Base-by-base conservation (phyloP, 495 filamentous ascomycete genomes). In the Penicillium paradoxum region DNA sequence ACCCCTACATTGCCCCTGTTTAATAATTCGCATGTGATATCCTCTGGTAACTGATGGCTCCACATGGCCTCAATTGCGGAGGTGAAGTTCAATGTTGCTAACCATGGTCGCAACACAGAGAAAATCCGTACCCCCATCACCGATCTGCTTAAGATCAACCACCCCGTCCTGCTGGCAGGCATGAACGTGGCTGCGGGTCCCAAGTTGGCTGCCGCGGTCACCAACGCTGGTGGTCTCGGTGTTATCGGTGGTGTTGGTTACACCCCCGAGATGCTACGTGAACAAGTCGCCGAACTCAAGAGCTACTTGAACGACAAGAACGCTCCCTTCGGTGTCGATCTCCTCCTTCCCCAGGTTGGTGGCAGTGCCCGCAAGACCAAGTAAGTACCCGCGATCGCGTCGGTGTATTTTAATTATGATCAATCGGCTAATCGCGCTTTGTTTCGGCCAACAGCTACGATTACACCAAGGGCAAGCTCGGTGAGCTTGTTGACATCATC, bases 181-280 rank as follows among this genome's bases (percentile, higher is more conserved):
- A 98, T 98, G 93, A 97, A 97, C 79, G 95, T 97, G 53, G 95
- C 93, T 43, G 95, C 93, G 44, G 93, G 93, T 42, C 95, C 95
- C 41, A 95, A 91, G 80, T 84, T 98, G 66, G 95, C 93, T 37
- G 93, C 93, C 17, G 93, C 93, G 9, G 93, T 98, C 60, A 95
- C 93, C 53, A 96, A 98, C 74, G 93, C 93, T 27, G 93, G 93
- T 57, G 93, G 93, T 65, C 77, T 98, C 54, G 93, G 93, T 73
- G 93, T 98, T 56, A 89, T 98, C 67, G 93, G 93, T 60, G 93
- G 93, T 65, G 84, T 98, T 60, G 90, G 89, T 58, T 98, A 98
- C 78, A 96, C 90, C 33, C 93, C 93, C 56, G 90, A 95, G 18
- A 97, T 97, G 93, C 82, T 97, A 47, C 81, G 81, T 25, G 93